phyloP scores from a whole-genome alignment of 495 filamentous ascomycete genomes.

The Lasiosphaeriaceae sp. region DNA sequence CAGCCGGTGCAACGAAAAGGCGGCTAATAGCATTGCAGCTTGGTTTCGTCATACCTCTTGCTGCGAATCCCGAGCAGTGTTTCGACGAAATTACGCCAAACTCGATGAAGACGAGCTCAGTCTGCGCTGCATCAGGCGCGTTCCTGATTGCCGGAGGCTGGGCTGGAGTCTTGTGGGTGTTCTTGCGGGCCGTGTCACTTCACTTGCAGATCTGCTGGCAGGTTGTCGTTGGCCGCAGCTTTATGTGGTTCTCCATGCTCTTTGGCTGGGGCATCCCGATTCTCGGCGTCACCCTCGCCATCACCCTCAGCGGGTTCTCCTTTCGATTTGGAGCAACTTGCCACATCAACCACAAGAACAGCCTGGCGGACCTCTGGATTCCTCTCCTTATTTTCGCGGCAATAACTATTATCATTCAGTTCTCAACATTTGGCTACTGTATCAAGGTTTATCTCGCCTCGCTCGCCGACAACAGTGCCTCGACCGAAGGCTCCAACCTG shows the following conservation, averaged over 20 bases:
- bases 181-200: slow-evolving; percentile 83
- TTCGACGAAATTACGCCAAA: slow-evolving; percentile 88
- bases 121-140: slow-evolving; percentile 85
- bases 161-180: slow-evolving; percentile 80
- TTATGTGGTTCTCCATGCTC: slow-evolving; percentile 81
- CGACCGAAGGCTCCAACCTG: slow-evolving; percentile 66
- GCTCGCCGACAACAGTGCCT: slow-evolving; percentile 65
- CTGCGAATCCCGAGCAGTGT: slow-evolving; percentile 74
- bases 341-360: slow-evolving; percentile 84
- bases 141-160: slow-evolving; percentile 83
- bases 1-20: background rate
- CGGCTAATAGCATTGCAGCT: slow-evolving; percentile 37
- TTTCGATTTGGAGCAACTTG: slow-evolving; percentile 89
- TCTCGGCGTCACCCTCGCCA: slow-evolving; percentile 64
- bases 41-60: slow-evolving; percentile 89
- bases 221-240: slow-evolving; percentile 77
- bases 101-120: slow-evolving; percentile 76
- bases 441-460: slow-evolving; percentile 90
- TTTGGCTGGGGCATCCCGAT: slow-evolving; percentile 81
- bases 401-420: slow-evolving; percentile 76
- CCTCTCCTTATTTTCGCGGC: slow-evolving; percentile 78
- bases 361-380: slow-evolving; percentile 82
- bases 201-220: slow-evolving; percentile 99
- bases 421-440: slow-evolving; percentile 84
- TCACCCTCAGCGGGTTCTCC: slow-evolving; percentile 86